Evolutionary conservation across 306 rosid genomes (phyloP), one percentile per base, ranked within the genome.

Genomic region (Hippophae gyantsensis): DNA sequence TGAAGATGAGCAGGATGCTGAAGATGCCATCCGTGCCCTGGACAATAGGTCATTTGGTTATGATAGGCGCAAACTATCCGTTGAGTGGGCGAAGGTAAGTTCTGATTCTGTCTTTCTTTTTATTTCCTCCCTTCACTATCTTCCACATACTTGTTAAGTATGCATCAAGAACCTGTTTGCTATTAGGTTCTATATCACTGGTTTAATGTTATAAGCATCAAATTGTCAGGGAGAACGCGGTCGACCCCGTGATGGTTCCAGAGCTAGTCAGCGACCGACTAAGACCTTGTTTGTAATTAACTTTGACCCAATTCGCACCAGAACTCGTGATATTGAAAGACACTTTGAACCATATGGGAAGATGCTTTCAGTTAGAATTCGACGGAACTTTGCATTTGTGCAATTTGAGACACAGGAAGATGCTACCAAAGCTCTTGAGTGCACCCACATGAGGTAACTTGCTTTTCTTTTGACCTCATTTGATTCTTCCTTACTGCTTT

Each of bases 351-450:
- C 90, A 43, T 88, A 88, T 69, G 99, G 99, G 42, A 84, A 82
- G 81, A 69, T 93, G 60, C 82, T 74, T 23, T 84, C 85, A 64
- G 97, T 88, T 50, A 78, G 99, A 67, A 88, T 88, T 62, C 81
- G 95, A 47, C 75, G 95, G 74, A 93, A 93, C 66, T 88, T 88
- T 84, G 89, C 97, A 42, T 93, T 93, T 75, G 97, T 93, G 61
- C 99, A 84, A 73, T 93, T 81, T 79, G 99, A 88, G 72, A 78
- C 90, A 1, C 97, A 93, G 43, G 99, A 93, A 74, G 99, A 93
- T 43, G 99, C 99, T 40, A 86, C 99, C 13, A 86, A 84, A 77
- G 99, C 99, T 47, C 81, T 88, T 7, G 84, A 84, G 78, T 83
- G 86, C 69, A 88, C 99, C 7, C 84, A 93, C 73, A 86, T 88